Conservation (phyloP, 2,329 filamentous ascomycete genomes). For the Claviceps arundinis region DNA sequence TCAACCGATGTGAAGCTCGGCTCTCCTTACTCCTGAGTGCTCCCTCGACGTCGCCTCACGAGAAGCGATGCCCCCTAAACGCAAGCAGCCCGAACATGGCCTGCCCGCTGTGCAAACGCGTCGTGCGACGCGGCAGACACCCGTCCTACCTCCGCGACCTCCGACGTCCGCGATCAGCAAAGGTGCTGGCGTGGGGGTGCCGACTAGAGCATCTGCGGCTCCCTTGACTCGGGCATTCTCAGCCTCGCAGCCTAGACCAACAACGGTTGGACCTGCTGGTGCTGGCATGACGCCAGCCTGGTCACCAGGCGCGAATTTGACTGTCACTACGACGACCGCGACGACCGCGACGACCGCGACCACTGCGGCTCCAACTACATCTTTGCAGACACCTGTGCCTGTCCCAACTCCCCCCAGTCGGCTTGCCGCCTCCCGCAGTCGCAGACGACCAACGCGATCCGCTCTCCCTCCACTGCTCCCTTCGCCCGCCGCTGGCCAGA, state of each 20-base stretch:
- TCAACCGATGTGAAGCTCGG: no score
- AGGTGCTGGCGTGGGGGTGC: slow-evolving; percentile 3
- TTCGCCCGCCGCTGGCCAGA: slow-evolving; percentile 1
- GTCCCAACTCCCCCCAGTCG: slow-evolving; percentile 9
- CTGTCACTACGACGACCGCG: background rate
- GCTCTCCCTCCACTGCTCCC: background rate
- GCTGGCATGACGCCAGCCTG: background rate
- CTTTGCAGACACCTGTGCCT: slow-evolving; percentile 9
- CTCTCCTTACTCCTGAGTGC: no score
- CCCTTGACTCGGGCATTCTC: background rate
- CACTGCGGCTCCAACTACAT: slow-evolving; percentile 6
- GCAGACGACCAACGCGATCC: slow-evolving; percentile 7
- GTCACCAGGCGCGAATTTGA: background rate
- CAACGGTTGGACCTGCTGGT: background rate
- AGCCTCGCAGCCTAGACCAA: background rate
- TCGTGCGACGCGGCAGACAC: slow-evolving; percentile 27
- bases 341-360: background rate
- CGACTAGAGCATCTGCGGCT: background rate
- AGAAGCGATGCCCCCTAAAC: slow-evolving; percentile 23
- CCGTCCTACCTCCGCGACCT: slow-evolving; percentile 16
- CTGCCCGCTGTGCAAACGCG: slow-evolving; percentile 16
- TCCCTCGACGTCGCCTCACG: background rate
- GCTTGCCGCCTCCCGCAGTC: slow-evolving; percentile 12
- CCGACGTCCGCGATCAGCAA: slow-evolving; percentile 8
- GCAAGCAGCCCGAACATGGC: slow-evolving; percentile 20